These are phyloP conservation scores for Coemansia sp. DNA, from an alignment of 192 early-diverging fungal species.

Conservation along the genomic window DNA sequence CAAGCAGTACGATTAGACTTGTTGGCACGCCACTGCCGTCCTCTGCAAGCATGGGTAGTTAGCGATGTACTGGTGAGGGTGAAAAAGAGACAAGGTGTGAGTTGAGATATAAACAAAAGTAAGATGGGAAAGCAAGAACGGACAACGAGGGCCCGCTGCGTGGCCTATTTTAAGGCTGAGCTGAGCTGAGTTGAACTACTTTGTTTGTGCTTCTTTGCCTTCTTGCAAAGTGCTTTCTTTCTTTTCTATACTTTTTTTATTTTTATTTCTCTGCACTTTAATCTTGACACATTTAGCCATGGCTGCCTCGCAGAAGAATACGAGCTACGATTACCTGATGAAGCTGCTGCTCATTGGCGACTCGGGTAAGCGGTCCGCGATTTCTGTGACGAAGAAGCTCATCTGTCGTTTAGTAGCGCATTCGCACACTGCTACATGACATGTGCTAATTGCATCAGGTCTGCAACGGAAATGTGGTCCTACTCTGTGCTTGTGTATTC, in stretches of 20 bases:
- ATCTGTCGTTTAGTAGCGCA: not conserved
- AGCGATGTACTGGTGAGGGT: not conserved
- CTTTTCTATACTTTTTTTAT: constrained; percentile 6
- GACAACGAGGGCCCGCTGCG: not conserved
- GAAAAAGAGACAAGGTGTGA: not conserved
- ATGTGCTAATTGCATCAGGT: not conserved
- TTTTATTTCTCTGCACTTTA: not conserved
- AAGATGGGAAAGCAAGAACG: not conserved
- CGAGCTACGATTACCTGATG: constrained; percentile 99
- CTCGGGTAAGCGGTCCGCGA: constrained; percentile 72
- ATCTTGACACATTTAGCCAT: constrained; percentile 21
- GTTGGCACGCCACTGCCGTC: constrained; percentile 20
- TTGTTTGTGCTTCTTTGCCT: not conserved
- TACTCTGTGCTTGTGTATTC: not conserved
- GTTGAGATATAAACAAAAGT: not conserved
- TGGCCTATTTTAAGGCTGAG: not conserved
- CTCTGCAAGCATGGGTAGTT: not conserved
- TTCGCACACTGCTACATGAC: not conserved
- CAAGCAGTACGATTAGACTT: constrained; percentile 43
- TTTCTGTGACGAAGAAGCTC: not conserved
- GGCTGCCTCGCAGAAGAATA: constrained; percentile 74
- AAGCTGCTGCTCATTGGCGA: constrained; percentile 98
- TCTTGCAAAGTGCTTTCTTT: not conserved
- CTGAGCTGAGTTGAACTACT: not conserved
- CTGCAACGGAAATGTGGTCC: not conserved